phyloP scores from a whole-genome alignment of 177 flowering plant species.

The Vitis hybrid region DNA sequence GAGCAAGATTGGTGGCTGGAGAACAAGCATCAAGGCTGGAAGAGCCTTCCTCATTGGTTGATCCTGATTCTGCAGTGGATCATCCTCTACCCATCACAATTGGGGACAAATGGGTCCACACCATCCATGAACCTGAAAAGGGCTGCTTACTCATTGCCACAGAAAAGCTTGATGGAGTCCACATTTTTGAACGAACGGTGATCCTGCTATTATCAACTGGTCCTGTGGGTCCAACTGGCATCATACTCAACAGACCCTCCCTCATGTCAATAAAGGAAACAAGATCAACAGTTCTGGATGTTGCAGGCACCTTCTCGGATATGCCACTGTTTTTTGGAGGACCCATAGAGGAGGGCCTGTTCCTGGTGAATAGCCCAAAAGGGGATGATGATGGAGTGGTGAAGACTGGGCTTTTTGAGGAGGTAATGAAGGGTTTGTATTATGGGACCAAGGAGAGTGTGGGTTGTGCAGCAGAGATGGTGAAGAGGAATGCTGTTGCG shows the following conservation, averaged over 20 bases:
- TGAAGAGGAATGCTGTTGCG: conserved; percentile 70
- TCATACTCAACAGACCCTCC: conserved; percentile 89
- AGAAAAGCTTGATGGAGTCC: conserved; percentile 93
- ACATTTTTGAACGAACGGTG: conserved; percentile 89
- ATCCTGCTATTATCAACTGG: conserved; percentile 68
- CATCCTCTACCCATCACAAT: conserved; percentile 24
- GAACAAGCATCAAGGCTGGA: conserved; percentile 32
- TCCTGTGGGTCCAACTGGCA: conserved; percentile 73
- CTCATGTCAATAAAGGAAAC: conserved; percentile 94
- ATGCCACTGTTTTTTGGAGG: conserved; percentile 87
- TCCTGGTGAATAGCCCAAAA: conserved; percentile 46
- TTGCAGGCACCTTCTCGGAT: conserved; percentile 59
- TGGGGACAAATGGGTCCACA: conserved; percentile 77
- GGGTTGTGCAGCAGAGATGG: conserved; percentile 93
- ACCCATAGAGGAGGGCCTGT: conserved; percentile 77
- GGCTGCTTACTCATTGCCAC: conserved; percentile 92
- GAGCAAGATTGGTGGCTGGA: conserved; percentile 77
- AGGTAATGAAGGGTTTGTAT: conserved; percentile 80
- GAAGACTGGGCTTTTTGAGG: conserved; percentile 71
- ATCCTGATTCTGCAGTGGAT: conserved; percentile 36
- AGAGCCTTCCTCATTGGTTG: conserved; percentile 24
- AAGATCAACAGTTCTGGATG: conserved; percentile 52
- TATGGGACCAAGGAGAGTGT: conserved; percentile 84
- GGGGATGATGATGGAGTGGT: conserved; percentile 43
- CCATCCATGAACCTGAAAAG: conserved; percentile 75